Base-by-base conservation (phyloP, 805 yeast genomes). In the Saturnispora gosingensis region DNA sequence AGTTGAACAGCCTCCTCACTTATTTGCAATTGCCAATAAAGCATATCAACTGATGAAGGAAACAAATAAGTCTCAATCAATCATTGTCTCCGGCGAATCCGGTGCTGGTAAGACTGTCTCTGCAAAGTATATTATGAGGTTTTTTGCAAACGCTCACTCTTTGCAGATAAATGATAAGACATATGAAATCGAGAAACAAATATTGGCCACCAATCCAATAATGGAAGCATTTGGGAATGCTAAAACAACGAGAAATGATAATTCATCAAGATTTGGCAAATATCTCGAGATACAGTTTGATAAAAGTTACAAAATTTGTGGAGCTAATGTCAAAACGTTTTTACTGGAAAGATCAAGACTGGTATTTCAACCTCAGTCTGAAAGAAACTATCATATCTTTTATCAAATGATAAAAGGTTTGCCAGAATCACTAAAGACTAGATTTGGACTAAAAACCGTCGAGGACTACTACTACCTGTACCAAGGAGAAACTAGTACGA, bases 181-280 rank as follows among this genome's bases (percentile, higher is more conserved):
- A 4, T 36, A 48, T 5, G 85, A 84, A 56, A 91, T 90, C 27
- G 99, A 91, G 69, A 85, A 85, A 63, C 96, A 87, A 70, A 91
- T 91, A 51, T 75, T 91, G 62, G 98, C 99, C 15, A 91, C 98
- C 0, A 91, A 91, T 65, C 98, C 98, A 1, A 85, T 93, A 59
- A 85, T 93, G 85, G 99, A 93, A 71, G 93, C 98, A 0, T 93
- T 93, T 69, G 99, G 99, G 72, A 93, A 95, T 68, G 98, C 99
- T 5, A 91, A 91, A 65, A 91, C 99, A 2, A 85, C 96, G 15
- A 81, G 99, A 73, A 91, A 91, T 67, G 97, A 91, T 70, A 91
- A 91, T 69, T 93, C 98, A 28, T 91, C 98, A 32, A 83, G 99
- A 68, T 95, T 93, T 66, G 99, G 99, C 61, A 91, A 91, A 67